Conservation (phyloP, 805 yeast genomes). For the Saturnispora bothae region DNA sequence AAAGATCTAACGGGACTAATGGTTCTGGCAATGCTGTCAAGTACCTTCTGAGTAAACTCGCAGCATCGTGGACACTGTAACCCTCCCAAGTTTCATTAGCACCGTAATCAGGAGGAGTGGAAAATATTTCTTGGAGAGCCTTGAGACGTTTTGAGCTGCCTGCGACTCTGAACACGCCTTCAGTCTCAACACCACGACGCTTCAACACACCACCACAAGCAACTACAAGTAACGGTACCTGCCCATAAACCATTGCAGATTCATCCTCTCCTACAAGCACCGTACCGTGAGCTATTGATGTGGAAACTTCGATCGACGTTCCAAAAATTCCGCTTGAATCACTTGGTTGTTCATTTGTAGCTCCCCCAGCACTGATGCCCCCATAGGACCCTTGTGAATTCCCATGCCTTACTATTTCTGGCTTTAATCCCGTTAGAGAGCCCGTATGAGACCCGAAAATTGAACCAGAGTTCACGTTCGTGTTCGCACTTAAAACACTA, state of each 20-base stretch:
- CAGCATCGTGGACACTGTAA: conserved; percentile 93
- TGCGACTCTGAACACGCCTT: conserved; percentile 89
- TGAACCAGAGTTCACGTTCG: no score
- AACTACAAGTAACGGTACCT: conserved; percentile 90
- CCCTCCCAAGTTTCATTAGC: conserved; percentile 85
- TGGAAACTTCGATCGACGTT: conserved; percentile 59
- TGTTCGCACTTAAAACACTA: no score
- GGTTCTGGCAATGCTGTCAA: conserved; percentile 89
- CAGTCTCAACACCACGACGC: conserved; percentile 62
- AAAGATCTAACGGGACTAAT: conserved; percentile 65
- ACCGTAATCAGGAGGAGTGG: conserved; percentile 84
- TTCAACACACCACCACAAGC: conserved; percentile 85
- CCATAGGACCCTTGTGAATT: no score
- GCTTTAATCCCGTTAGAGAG: no score
- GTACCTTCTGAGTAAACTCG: conserved; percentile 77
- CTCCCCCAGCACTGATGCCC: no score
- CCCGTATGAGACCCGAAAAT: no score
- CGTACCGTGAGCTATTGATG: conserved; percentile 66
- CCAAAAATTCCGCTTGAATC: no score
- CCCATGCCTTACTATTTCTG: no score
- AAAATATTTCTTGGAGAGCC: conserved; percentile 74
- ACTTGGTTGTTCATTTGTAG: no score
- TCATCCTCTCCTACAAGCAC: conserved; percentile 41
- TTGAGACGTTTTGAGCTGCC: conserved; percentile 85
- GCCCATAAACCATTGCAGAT: conserved; percentile 49